Evolutionary conservation across 352 stramenopile species (phyloP), one percentile per base, ranked within the genome.

Genomic region (Phytophthora uliginosa): DNA sequence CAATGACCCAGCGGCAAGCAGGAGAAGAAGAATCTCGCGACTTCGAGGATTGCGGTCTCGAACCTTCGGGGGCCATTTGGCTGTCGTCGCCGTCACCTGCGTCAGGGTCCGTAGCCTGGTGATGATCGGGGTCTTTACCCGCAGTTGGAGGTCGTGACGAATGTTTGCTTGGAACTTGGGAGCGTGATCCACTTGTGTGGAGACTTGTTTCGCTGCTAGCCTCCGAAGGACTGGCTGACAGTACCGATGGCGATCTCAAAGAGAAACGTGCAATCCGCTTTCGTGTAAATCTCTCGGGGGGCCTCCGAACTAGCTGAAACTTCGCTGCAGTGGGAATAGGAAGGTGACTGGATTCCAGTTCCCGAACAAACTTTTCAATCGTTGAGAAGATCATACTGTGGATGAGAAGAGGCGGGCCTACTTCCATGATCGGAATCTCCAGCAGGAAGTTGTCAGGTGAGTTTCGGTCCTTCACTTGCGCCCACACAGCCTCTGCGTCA

Each of bases 261-360:
- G 74, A 82, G 38, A 98, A 95, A 13, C 73, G 80, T 42, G 80
- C 58, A 1, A 95, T 67, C 4, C 81, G 74, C 40, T 92, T 87
- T 1, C 90, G 79, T 7, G 85, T 53, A 59, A 90, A 91, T 0
- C 92, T 83, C 33, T 91, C 81, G 1, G 76, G 76, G 9, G 93
- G 91, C 12, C 84, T 77, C 38, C 83, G 85, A n/a, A 98, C 63
- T 24, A 98, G 76, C 66, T 98, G 92, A 53, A 85, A 89, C 55
- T 90, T 92, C n/a, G 75, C 73, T 42, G 92, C 36, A 0, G 63
- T 40, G 18, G 90, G 92, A n/a, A 97, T 67, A 0, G 66, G 53
- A 2, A 97, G 70, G 48, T 92, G 76, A 31, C 74, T 90, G 5
- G 78, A 73, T 31, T 92, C 86, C 7, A 95, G 59, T 58, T 95